Base-by-base conservation (phyloP, 2,329 filamentous ascomycete genomes). In the Colletotrichum gigasporum region DNA sequence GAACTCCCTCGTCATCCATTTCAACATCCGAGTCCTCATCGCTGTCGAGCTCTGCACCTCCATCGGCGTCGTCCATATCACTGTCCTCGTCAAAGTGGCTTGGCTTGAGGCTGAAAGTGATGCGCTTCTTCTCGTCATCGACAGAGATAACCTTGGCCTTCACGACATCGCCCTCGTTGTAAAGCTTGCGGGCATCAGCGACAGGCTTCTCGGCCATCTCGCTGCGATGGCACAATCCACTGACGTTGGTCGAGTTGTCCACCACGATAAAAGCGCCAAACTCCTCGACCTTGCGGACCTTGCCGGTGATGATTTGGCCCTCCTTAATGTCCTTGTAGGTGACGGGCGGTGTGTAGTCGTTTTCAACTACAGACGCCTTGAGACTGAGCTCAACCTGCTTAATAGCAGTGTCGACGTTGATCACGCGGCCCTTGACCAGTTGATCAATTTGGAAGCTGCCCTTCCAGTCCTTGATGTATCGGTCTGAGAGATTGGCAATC, bases 391-490 rank as follows among this genome's bases (percentile, higher is more conserved):
- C 93, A 26, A 97, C 80, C 70, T 94, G 92, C 61, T 89, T 88
- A 24, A 88, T 82, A 35, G 84, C 83, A 5, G 83, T 72, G 70
- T 97, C 91, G 24, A 94, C 86, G 3, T 88, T 82, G 47, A 91
- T 87, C 64, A 99, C 84, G 68, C 95, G 93, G 53, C 94, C 96
- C 77, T 91, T 93, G 56, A 99, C 93, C 5, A 99, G 84, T 77
- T 98, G 94, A 71, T 97, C 93, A 48, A 95, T 81, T 71, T 96
- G 90, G 79, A 95, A 97, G 44, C 90, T 83, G 34, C 92, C 88
- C 80, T 97, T 96, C 96, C 96, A 99, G 66, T 98, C 93, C 78
- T 98, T 98, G 71, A 99, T 80, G 75, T 90, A 99, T 7, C 88
- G 86, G 75, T 99, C 96, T 0, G 94, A 97, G 12, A 99, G 84